These are phyloP conservation scores for Stemphylium lycopersici DNA, from an alignment of 2,329 filamentous ascomycete species.

Conservation along the genomic window DNA sequence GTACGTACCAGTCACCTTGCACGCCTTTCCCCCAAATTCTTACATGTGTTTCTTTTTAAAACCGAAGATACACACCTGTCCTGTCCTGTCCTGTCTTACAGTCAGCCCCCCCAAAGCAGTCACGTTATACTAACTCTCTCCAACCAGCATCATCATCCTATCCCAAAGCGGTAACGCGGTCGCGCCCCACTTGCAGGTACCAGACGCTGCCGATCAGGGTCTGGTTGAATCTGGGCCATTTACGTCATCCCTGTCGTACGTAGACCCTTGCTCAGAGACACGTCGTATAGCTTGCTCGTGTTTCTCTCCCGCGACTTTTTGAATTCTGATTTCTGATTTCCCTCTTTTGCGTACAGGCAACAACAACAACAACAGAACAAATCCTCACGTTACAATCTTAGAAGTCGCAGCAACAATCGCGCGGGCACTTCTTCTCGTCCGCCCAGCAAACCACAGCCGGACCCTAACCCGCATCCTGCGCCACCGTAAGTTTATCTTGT, in stretches of 20 bases:
- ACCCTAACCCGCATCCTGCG: slow-evolving; percentile 24
- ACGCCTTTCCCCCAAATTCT: neutral
- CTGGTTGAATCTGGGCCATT: slow-evolving; percentile 20
- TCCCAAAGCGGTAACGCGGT: slow-evolving; percentile 24
- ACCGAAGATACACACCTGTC: neutral
- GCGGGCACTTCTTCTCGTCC: neutral
- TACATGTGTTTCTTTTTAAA: neutral
- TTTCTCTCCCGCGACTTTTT: slow-evolving; percentile 6
- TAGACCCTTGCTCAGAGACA: slow-evolving; percentile 17
- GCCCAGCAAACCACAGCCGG: slow-evolving; percentile 15
- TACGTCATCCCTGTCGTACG: slow-evolving; percentile 36
- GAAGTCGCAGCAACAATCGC: slow-evolving; percentile 1
- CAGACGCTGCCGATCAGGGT: slow-evolving; percentile 24
- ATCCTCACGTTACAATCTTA: slow-evolving; percentile 15
- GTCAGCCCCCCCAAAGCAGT: neutral
- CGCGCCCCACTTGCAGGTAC: slow-evolving; percentile 27
- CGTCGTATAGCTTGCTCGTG: neutral
- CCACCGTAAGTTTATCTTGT: slow-evolving; percentile 19
- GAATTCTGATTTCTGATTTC: neutral
- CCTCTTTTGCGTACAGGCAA: neutral
- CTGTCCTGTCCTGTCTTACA: no score
- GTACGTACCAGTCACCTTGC: slow-evolving; percentile 21
- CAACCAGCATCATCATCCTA: slow-evolving; percentile 33
- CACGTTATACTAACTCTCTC: neutral
- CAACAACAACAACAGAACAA: neutral